Evolutionary conservation across 148 eudicot genomes (phyloP).

Genomic region (Selenicereus undatus): DNA sequence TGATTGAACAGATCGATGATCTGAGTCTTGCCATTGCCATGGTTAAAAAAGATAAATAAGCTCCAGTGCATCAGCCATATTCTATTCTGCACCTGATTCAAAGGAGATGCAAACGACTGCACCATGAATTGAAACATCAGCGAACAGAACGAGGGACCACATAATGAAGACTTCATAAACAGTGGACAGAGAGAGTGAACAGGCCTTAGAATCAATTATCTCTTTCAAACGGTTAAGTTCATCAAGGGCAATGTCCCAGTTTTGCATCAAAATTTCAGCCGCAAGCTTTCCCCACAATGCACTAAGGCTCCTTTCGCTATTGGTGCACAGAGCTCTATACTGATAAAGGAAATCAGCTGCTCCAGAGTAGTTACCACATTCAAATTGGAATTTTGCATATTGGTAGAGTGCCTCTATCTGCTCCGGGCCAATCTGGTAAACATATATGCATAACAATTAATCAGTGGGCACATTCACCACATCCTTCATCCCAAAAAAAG

Average conservation of each 20-base stretch:
- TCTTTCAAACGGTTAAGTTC: conserved; percentile 90
- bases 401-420: conserved; percentile 97
- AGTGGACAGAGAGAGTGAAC: neutral
- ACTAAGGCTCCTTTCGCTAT: conserved; percentile 79
- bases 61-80: conserved; percentile 99
- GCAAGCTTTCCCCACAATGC: conserved; percentile 99
- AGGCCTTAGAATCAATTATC: conserved; percentile 45
- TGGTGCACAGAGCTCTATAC: conserved; percentile 81
- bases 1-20: conserved; percentile 94
- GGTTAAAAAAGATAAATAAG: conserved; percentile 92
- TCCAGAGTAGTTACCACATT: conserved; percentile 98
- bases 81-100: conserved; percentile 86
- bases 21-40: conserved; percentile 91
- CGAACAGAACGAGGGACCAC: conserved; percentile 14
- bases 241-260: conserved; percentile 91
- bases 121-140: conserved; percentile 24
- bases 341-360: conserved; percentile 96
- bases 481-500: neutral
- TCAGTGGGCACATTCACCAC: neutral
- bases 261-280: conserved; percentile 96
- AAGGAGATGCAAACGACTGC: conserved; percentile 82
- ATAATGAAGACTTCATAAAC: neutral
- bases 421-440: conserved; percentile 85
- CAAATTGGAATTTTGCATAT: conserved; percentile 66
- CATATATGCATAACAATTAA: neutral